Percentiles rank a stretch among this genome's conserved stretches.
These are phyloP conservation scores for Globisporangium spinosum DNA, from an alignment of 352 stramenopile species.

Conservation along the genomic window DNA sequence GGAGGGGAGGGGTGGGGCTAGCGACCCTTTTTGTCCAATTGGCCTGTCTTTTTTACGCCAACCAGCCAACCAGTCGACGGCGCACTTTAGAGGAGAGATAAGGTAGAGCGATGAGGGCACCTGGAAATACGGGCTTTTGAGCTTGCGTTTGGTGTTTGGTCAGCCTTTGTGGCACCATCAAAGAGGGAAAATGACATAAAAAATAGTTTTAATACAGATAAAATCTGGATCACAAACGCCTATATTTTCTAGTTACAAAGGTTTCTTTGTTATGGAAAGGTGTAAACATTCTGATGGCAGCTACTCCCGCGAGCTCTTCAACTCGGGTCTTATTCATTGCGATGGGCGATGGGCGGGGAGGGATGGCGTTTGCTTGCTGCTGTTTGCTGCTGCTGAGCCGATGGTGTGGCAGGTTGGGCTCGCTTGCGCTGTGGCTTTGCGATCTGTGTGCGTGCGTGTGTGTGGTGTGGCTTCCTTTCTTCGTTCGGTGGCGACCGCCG, in stretches of 20 bases:
- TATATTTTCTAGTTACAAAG: too few relatives aligned
- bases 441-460: neutral
- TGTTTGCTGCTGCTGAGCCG: neutral
- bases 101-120: neutral
- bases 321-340: conserved; percentile 9
- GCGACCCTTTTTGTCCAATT: neutral
- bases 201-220: too few relatives aligned
- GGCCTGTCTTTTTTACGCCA: conserved; percentile 7
- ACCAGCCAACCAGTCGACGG: conserved; percentile 14
- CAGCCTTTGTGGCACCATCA: neutral
- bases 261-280: neutral
- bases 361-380: neutral
- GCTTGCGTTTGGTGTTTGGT: neutral
- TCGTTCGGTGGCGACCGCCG: neutral
- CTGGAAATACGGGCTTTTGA: neutral
- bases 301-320: neutral
- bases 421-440: neutral
- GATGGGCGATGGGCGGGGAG: conserved; percentile 2
- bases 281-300: neutral
- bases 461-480: neutral
- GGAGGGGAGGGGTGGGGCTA: neutral
- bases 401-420: neutral
- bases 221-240: too few relatives aligned
- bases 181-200: neutral
- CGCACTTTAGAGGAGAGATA: conserved; percentile 18